phyloP scores from a whole-genome alignment of 148 eudicot species.

The Silene uniflora region DNA sequence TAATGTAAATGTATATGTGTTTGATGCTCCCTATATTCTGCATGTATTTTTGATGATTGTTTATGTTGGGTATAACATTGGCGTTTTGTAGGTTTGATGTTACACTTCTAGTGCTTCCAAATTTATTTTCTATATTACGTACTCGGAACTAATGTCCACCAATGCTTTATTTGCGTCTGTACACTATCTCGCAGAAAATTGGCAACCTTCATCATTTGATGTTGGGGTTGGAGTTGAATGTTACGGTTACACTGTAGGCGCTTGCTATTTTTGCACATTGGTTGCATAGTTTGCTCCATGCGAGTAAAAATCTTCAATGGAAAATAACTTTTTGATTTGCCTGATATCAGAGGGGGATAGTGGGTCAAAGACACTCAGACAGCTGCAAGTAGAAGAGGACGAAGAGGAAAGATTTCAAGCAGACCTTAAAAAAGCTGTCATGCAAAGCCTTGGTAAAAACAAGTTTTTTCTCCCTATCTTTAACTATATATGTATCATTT shows the following conservation, averaged over 20 bases:
- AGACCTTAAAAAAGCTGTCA: conserved; percentile 75
- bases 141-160: neutral
- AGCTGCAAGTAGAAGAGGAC: conserved; percentile 70
- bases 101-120: neutral
- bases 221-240: neutral
- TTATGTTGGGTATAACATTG: conserved; percentile 1
- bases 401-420: conserved; percentile 96
- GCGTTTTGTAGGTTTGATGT: conserved; percentile 12
- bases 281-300: neutral
- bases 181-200: conserved; percentile 4
- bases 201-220: neutral
- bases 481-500: neutral
- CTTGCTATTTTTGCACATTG: neutral
- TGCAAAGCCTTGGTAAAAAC: conserved; percentile 80
- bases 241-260: neutral
- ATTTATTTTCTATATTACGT: neutral
- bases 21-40: neutral
- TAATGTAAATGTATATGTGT: neutral
- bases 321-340: neutral
- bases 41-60: neutral
- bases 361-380: conserved; percentile 59
- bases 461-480: neutral
- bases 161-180: neutral
- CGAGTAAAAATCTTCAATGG: neutral
- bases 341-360: conserved; percentile 34